phyloP scores from a whole-genome alignment of 1,139 yeast genomes.

The Geotrichum macrosporum region DNA sequence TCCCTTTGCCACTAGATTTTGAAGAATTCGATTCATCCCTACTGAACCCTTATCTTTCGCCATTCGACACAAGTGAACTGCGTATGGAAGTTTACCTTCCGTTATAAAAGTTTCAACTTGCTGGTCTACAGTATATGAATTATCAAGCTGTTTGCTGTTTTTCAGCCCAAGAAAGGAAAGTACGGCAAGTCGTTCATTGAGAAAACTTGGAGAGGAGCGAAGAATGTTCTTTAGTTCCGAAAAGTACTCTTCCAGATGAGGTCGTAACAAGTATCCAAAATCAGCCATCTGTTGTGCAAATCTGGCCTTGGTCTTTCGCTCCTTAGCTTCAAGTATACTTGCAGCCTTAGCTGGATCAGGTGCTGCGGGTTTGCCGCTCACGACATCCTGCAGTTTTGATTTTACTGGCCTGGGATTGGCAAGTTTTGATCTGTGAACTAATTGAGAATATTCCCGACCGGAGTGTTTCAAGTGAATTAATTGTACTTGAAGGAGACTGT shows the following conservation, averaged over 20 bases:
- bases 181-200: slow-evolving; percentile 16
- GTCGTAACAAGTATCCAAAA: slow-evolving; percentile 14
- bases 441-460: background rate
- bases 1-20: slow-evolving; percentile 5
- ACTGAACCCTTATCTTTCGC: slow-evolving; percentile 19
- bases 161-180: slow-evolving; percentile 16
- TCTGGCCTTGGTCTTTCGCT: slow-evolving; percentile 13
- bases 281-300: slow-evolving; percentile 13
- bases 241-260: slow-evolving; percentile 18
- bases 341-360: slow-evolving; percentile 1
- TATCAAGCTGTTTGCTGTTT: slow-evolving; percentile 12
- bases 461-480: background rate
- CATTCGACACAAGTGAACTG: slow-evolving; percentile 21
- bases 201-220: slow-evolving; percentile 7
- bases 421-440: background rate
- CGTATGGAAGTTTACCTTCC: slow-evolving; percentile 14
- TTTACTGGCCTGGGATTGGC: slow-evolving; percentile 4
- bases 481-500: background rate
- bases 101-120: slow-evolving; percentile 13
- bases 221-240: slow-evolving; percentile 11
- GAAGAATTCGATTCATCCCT: slow-evolving; percentile 20
- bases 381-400: slow-evolving; percentile 5
- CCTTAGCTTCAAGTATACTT: slow-evolving; percentile 1
- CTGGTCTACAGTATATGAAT: slow-evolving; percentile 17
- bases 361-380: background rate